phyloP scores from a whole-genome alignment of 108 stramenopile genomes.

The Cyclostephanos invisitatus region DNA sequence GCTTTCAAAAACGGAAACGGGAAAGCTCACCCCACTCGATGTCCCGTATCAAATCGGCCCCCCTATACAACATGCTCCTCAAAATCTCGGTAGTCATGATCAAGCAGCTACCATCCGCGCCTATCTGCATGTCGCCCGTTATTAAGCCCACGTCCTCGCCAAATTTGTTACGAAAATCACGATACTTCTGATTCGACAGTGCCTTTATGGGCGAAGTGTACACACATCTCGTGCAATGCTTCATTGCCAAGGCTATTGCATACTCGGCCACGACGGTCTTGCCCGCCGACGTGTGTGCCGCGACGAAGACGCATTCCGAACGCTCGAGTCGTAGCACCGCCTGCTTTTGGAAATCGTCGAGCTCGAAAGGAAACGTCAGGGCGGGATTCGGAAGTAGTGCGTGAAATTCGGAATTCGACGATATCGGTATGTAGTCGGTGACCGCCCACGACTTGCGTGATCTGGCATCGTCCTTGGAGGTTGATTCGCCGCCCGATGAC shows the following conservation, averaged over 20 bases:
- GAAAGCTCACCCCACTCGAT: constrained; percentile 47
- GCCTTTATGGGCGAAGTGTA: constrained; percentile 97
- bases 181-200: constrained; percentile 93
- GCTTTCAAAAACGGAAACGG: not conserved
- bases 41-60: constrained; percentile 84
- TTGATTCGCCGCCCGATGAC: constrained; percentile 1
- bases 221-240: constrained; percentile 76
- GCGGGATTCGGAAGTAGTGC: constrained; percentile 72
- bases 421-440: constrained; percentile 59
- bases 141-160: constrained; percentile 88
- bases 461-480: constrained; percentile 28
- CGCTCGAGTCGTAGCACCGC: constrained; percentile 83
- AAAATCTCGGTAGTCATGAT: constrained; percentile 97
- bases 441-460: constrained; percentile 83
- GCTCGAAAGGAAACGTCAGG: constrained; percentile 64
- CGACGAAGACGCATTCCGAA: constrained; percentile 88
- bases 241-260: constrained; percentile 81
- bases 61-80: constrained; percentile 90
- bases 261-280: constrained; percentile 95
- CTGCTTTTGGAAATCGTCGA: constrained; percentile 94
- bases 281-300: constrained; percentile 94
- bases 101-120: constrained; percentile 76
- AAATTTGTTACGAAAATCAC: constrained; percentile 85
- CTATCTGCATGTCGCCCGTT: constrained; percentile 86
- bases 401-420: constrained; percentile 69